phyloP scores from a whole-genome alignment of 805 yeast species.

The Nakazawaea anatomiae region DNA sequence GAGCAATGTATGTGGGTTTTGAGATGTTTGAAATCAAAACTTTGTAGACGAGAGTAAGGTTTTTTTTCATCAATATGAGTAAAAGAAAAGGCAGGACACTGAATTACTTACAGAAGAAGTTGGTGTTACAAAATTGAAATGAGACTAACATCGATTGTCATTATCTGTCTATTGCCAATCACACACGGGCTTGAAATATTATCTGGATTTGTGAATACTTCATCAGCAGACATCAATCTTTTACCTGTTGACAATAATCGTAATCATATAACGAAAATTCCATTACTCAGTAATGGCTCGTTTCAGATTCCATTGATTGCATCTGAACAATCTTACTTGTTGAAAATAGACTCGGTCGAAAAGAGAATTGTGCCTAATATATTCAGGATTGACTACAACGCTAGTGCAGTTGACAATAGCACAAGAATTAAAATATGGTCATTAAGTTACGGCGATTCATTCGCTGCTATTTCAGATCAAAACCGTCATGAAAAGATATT shows the following conservation, averaged over 20 bases:
- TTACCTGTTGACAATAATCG: not conserved
- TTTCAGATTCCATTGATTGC: not conserved
- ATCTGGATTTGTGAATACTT: not conserved
- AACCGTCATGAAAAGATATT: not conserved
- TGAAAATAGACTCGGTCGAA: not conserved
- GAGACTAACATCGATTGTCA: not conserved
- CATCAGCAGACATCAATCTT: not conserved
- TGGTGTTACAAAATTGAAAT: not conserved
- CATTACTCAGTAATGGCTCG: constrained; percentile 2
- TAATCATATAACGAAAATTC: not conserved
- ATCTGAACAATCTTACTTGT: not conserved
- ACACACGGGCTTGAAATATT: not conserved
- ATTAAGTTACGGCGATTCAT: constrained; percentile 4
- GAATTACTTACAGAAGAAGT: no score
- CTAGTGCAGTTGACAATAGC: not conserved
- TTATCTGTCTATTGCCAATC: not conserved
- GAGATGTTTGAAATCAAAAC: no score
- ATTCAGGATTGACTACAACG: constrained; percentile 5
- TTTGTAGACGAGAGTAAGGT: no score
- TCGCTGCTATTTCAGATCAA: not conserved
- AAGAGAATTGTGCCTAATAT: not conserved
- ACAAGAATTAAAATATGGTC: not conserved
- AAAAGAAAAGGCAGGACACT: no score
- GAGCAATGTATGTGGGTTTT: no score
- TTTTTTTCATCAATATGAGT: no score